These are phyloP conservation scores for Kwoniella sp. DNA, from an alignment of 768 basidiomycete genomes.

Conservation along the genomic window DNA sequence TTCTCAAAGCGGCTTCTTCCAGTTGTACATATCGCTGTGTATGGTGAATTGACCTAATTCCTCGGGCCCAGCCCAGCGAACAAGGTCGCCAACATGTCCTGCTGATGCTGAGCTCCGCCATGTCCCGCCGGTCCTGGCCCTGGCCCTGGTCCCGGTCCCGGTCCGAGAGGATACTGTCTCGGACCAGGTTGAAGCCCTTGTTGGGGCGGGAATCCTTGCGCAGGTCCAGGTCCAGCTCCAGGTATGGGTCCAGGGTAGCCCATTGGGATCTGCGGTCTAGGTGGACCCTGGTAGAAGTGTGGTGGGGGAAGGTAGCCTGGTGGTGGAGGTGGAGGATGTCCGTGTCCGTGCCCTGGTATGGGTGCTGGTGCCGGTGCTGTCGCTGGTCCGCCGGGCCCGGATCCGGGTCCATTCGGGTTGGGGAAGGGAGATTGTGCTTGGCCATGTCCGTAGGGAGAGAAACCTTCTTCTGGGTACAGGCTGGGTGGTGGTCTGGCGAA, in stretches of 20 bases:
- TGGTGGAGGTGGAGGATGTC: conserved; percentile 13
- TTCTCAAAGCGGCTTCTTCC: too few relatives aligned
- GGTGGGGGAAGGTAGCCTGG: conserved; percentile 17
- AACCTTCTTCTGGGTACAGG: conserved; percentile 1
- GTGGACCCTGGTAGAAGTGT: conserved; percentile 3
- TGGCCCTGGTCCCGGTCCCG: neutral
- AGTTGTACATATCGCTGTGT: conserved; percentile 1
- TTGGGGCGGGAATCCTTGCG: neutral
- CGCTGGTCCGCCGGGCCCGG: neutral
- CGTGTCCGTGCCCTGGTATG: neutral
- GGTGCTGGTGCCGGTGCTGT: neutral
- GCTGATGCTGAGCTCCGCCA: conserved; percentile 21
- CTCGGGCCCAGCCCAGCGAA: conserved; percentile 34
- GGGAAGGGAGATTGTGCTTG: neutral
- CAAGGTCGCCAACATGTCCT: conserved; percentile 42
- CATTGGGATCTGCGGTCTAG: neutral
- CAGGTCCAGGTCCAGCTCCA: neutral
- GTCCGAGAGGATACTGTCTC: neutral
- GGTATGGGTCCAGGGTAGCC: neutral
- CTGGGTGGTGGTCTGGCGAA: conserved; percentile 13
- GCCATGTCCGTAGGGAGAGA: conserved; percentile 1
- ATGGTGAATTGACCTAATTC: conserved; percentile 11
- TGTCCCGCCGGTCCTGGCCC: neutral
- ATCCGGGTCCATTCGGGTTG: neutral
- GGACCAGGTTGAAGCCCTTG: neutral